Conservation (phyloP, 768 basidiomycete genomes). For the Lactarius sp. region DNA sequence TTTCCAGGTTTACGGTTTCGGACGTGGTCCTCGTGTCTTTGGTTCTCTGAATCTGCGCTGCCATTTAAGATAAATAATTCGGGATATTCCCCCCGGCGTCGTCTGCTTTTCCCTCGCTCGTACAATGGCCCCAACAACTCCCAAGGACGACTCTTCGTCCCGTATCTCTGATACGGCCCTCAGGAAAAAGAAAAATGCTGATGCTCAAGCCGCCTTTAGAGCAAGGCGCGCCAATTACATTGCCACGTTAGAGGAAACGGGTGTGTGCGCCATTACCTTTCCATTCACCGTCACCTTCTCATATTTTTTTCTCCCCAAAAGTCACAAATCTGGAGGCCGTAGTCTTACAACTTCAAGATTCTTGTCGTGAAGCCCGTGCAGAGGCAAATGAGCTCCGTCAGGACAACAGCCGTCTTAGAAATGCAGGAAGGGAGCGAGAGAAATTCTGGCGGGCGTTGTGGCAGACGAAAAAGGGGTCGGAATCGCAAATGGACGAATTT, state of each 20-base stretch:
- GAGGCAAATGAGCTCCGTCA: constrained; percentile 60
- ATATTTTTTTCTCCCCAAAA: constrained; percentile 30
- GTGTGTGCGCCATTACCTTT: constrained; percentile 29
- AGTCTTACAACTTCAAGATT: constrained; percentile 78
- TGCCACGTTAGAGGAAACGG: constrained; percentile 79
- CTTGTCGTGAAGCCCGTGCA: constrained; percentile 60
- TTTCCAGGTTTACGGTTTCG: neutral
- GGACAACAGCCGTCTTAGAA: constrained; percentile 59
- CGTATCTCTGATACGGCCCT: constrained; percentile 63
- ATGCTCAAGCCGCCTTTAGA: constrained; percentile 83
- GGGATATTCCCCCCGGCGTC: constrained; percentile 25
- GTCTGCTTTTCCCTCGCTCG: constrained; percentile 25
- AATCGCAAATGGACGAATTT: constrained; percentile 25
- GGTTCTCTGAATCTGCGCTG: constrained; percentile 59
- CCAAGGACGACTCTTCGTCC: constrained; percentile 35
- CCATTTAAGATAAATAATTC: constrained; percentile 32
- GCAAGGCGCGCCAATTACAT: constrained; percentile 82
- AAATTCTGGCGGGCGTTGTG: constrained; percentile 67
- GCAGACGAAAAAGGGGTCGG: constrained; percentile 50
- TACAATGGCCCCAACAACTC: constrained; percentile 32
- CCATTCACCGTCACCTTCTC: constrained; percentile 17
- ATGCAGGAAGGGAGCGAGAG: constrained; percentile 67
- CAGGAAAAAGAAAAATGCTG: constrained; percentile 85
- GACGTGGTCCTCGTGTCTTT: constrained; percentile 57
- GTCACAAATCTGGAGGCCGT: constrained; percentile 84